Percentiles rank a stretch among this genome's conserved stretches.
phyloP scores from a whole-genome alignment of 1,139 yeast species.

The Nadsonia commutata region DNA sequence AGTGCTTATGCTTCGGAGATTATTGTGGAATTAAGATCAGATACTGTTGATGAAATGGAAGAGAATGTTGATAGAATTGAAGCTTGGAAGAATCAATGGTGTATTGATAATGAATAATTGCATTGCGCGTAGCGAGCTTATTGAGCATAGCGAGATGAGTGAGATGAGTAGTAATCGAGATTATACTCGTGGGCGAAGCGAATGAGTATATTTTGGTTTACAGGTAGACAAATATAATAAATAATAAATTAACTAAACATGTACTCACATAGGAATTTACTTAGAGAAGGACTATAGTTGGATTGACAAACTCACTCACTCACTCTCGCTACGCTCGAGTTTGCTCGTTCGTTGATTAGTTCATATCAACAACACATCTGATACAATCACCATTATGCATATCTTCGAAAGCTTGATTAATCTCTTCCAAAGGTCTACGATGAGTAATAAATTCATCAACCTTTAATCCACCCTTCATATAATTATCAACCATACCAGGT shows the following conservation, averaged over 20 bases:
- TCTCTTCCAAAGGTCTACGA: constrained; percentile 59
- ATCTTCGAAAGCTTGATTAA: constrained; percentile 84
- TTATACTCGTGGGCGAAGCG: too few relatives aligned
- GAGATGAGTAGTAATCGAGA: too few relatives aligned
- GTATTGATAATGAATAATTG: constrained; percentile 12
- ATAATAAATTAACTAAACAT: too few relatives aligned
- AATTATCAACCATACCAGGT: constrained; percentile 81
- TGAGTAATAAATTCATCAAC: constrained; percentile 94
- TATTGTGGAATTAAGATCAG: constrained; percentile 65
- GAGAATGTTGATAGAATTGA: constrained; percentile 61
- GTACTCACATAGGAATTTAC: too few relatives aligned
- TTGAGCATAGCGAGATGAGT: too few relatives aligned
- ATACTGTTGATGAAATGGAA: constrained; percentile 62
- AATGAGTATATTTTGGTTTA: too few relatives aligned
- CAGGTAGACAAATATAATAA: too few relatives aligned
- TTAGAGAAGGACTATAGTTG: too few relatives aligned
- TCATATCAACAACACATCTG: constrained; percentile 59
- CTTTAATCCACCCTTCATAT: constrained; percentile 66
- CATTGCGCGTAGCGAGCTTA: too few relatives aligned
- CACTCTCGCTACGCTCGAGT: too few relatives aligned
- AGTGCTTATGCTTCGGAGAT: constrained; percentile 68
- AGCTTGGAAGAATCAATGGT: constrained; percentile 68
- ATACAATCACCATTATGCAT: constrained; percentile 90
- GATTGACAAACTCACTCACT: constrained; percentile 1
- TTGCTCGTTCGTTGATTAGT: too few relatives aligned